phyloP scores from a whole-genome alignment of 495 filamentous ascomycete genomes.

The Penicillium canariense region DNA sequence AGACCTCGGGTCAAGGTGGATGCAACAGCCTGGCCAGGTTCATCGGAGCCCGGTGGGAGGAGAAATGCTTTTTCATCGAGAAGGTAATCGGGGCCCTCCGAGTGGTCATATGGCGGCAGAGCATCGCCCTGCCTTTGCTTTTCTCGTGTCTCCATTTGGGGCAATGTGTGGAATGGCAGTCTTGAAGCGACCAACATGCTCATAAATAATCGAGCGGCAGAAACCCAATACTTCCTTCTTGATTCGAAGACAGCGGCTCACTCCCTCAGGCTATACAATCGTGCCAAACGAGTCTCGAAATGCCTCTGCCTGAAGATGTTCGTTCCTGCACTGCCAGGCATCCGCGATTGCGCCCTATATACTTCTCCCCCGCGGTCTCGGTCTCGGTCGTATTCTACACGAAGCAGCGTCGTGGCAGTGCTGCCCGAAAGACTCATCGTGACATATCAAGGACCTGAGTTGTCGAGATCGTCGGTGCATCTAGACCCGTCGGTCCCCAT shows the following conservation, averaged over 20 bases:
- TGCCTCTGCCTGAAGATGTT: background rate
- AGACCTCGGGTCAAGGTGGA: conserved; percentile 29
- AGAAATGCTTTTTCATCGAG: conserved; percentile 10
- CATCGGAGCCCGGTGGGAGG: conserved; percentile 10
- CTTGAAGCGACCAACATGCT: conserved; percentile 1
- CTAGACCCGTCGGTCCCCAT: background rate
- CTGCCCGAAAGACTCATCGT: conserved; percentile 7
- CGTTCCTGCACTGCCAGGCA: background rate
- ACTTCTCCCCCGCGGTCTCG: background rate
- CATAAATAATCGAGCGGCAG: background rate
- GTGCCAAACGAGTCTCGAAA: background rate
- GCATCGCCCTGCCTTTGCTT: background rate
- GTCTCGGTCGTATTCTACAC: background rate
- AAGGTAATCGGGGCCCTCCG: background rate
- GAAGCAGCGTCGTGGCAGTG: conserved; percentile 12
- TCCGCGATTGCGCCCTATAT: background rate
- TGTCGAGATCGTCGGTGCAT: background rate
- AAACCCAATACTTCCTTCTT: no score
- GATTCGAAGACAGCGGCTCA: no score
- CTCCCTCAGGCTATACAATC: background rate
- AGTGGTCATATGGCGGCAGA: conserved; percentile 14
- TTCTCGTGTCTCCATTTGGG: conserved; percentile 2
- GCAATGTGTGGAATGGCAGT: background rate
- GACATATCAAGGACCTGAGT: background rate
- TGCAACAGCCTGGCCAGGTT: conserved; percentile 21